Evolutionary conservation across 108 stramenopile species (phyloP).

Genomic region (Pseudonitzschia multiseries): DNA sequence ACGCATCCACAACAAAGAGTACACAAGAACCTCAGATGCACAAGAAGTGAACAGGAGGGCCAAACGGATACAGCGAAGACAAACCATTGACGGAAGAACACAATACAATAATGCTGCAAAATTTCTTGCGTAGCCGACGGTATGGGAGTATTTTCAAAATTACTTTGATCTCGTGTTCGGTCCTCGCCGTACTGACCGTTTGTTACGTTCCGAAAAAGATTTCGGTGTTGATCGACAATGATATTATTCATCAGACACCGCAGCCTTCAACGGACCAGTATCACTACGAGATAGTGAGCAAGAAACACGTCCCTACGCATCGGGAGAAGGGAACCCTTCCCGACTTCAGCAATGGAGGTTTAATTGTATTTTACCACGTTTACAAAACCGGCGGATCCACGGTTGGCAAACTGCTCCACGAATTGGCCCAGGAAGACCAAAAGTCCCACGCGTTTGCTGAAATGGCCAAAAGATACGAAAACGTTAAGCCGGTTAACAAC

Average conservation of each 20-base stretch:
- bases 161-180: background rate
- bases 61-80: too few species aligned
- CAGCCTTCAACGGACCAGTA: background rate
- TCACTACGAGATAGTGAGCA: background rate
- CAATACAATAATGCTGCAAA: background rate
- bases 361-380: slow-evolving; percentile 17
- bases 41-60: too few species aligned
- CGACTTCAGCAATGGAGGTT: slow-evolving; percentile 16
- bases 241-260: background rate
- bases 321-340: slow-evolving; percentile 12
- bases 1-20: too few species aligned
- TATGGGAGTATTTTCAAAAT: background rate
- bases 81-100: background rate
- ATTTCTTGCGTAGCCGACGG: background rate
- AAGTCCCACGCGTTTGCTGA: too few species aligned
- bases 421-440: background rate
- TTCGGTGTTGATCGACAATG: background rate
- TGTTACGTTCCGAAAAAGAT: background rate
- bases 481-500: background rate
- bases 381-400: slow-evolving; percentile 26
- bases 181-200: background rate
- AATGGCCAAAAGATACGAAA: too few species aligned
- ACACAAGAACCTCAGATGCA: too few species aligned
- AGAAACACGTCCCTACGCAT: background rate
- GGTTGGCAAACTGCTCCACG: slow-evolving; percentile 7